Evolutionary conservation across 2,329 filamentous ascomycete genomes (phyloP).

Genomic region (Penicillium sp.): DNA sequence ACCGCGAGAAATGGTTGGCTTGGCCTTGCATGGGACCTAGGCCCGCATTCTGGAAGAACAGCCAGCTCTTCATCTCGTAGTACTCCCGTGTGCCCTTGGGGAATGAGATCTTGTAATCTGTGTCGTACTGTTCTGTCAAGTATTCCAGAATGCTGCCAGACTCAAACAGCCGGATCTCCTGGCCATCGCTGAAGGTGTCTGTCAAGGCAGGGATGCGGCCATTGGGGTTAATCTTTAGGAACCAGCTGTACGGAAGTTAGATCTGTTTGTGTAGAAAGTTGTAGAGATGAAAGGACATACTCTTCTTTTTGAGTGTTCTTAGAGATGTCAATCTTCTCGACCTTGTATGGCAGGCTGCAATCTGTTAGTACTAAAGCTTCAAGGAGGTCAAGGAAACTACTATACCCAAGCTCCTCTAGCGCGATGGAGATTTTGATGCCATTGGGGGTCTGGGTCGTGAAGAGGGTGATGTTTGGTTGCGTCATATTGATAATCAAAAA

Average conservation of each 20-base stretch:
- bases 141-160: conserved; percentile 82
- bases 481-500: conserved; percentile 21
- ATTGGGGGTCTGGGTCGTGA: conserved; percentile 81
- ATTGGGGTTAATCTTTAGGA: conserved; percentile 88
- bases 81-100: conserved; percentile 69
- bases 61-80: conserved; percentile 78
- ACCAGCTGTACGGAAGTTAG: conserved; percentile 57
- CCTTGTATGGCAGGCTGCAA: conserved; percentile 67
- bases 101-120: conserved; percentile 78
- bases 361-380: conserved; percentile 14
- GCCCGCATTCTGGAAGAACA: conserved; percentile 75
- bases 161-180: conserved; percentile 75
- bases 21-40: conserved; percentile 82
- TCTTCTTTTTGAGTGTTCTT: conserved; percentile 77
- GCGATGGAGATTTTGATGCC: conserved; percentile 87
- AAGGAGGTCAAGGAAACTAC: neutral
- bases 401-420: conserved; percentile 72
- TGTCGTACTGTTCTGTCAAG: conserved; percentile 76
- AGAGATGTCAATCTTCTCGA: conserved; percentile 66
- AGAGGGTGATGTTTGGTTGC: conserved; percentile 69
- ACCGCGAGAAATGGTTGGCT: conserved; percentile 78
- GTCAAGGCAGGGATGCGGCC: conserved; percentile 86
- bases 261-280: neutral
- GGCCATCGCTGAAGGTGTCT: conserved; percentile 71
- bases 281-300: conserved; percentile 21